A percentile compares a stretch with the other conserved stretches of the same genome.
These are phyloP conservation scores for Breviolum minutum DNA, from an alignment of 73 alveolate species.

Conservation along the genomic window DNA sequence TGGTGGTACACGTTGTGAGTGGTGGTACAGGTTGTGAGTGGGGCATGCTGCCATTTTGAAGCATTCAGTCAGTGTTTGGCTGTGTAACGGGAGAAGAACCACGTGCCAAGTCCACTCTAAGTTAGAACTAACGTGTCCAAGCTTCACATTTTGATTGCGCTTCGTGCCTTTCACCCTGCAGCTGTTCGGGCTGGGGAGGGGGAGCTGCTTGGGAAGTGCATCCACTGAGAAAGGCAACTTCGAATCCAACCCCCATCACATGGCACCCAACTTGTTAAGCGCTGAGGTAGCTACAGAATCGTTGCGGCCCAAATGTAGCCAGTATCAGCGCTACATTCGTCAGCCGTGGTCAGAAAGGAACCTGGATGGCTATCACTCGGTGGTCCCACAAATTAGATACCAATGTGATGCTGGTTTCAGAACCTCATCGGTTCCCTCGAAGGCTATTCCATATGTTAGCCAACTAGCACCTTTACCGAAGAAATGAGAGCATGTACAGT, in stretches of 20 bases:
- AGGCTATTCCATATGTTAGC: too few relatives aligned
- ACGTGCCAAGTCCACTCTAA: background rate
- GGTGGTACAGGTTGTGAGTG: too few relatives aligned
- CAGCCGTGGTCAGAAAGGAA: slow-evolving; percentile 2
- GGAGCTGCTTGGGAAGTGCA: background rate
- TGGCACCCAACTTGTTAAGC: too few relatives aligned
- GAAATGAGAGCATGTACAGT: too few relatives aligned
- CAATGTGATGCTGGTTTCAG: too few relatives aligned
- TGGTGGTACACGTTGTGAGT: too few relatives aligned
- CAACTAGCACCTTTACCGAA: too few relatives aligned
- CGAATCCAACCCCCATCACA: background rate
- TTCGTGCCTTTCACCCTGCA: slow-evolving; percentile 76
- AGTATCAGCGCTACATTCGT: slow-evolving; percentile 15
- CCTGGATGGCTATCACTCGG: background rate
- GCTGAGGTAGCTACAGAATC: background rate
- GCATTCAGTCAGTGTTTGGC: too few relatives aligned
- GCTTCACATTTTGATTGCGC: slow-evolving; percentile 55
- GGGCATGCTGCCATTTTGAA: too few relatives aligned
- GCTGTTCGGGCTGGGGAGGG: background rate
- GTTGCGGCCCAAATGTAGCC: slow-evolving; percentile 84
- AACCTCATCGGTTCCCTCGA: too few relatives aligned
- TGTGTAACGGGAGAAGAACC: too few relatives aligned
- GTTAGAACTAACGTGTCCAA: background rate
- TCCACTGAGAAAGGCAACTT: background rate
- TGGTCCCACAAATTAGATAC: too few relatives aligned